Evolutionary conservation across 208 protist genomes (phyloP), one percentile per base, ranked within the genome.

Genomic region (Acanthamoeba royreba): DNA sequence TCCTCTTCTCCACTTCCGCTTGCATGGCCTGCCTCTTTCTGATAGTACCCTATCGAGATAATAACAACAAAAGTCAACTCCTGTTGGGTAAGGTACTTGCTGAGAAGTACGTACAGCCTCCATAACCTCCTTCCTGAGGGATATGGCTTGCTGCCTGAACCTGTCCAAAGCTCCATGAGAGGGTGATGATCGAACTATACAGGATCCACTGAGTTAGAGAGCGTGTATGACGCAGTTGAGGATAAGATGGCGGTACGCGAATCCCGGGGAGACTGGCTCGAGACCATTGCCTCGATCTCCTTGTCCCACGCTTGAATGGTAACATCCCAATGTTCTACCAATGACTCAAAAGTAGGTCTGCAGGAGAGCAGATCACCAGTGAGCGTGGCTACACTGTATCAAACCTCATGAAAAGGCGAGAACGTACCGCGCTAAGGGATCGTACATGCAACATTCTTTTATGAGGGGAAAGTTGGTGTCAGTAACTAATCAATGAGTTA

Each of bases 281-380:
- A 81, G 69, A 43, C 81, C 49, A 25, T 88, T 38, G 53, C 46
- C 49, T 88, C 81, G 46, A 8, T 88, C 81, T 88, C 81, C 81
- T 61, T 88, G 49, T 88, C 81, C 81, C 43, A 63, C 17, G 43
- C 46, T 47, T 88, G 46, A 33, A 88, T 66, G 22, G 49, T 63
- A 22, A 88, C 49, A 19, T 88, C 81, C 43, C 43, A 88, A 22
- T 88, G 81, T 38, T 88, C 81, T 19, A 88, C 81, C 81, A 88
- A 53, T 19, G 81, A 53, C 81, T 88, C 81, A 38, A 88, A 88
- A 3, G 81, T 88, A 4, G 81, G 81, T 19, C 81, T 53, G 47
- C n/a, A n/a, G n/a, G n/a, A n/a, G n/a, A n/a, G n/a, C n/a, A n/a
- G n/a, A n/a, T n/a, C n/a, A n/a, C n/a, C n/a, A n/a, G n/a, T n/a